These are phyloP conservation scores for Pilobolus umbonatus DNA, from an alignment of 192 early-diverging fungal species.

Conservation along the genomic window DNA sequence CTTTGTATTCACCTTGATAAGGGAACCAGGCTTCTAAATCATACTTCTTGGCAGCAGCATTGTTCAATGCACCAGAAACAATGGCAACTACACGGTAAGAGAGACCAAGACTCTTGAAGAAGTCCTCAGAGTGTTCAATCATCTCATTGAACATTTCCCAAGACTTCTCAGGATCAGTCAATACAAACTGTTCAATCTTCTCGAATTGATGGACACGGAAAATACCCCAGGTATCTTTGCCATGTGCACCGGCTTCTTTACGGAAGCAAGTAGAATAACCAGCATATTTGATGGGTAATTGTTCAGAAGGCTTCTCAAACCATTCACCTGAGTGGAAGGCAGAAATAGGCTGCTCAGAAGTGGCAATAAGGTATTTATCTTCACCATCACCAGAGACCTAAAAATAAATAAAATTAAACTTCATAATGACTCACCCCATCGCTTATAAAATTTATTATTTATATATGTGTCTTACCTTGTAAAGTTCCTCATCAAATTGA, in stretches of 20 bases:
- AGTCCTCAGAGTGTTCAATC: conserved; percentile 87
- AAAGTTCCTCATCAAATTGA: conserved; percentile 98
- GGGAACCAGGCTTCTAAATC: conserved; percentile 99
- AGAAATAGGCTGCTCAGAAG: conserved; percentile 97
- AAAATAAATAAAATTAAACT: neutral
- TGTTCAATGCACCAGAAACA: conserved; percentile 96
- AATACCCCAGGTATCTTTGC: conserved; percentile 97
- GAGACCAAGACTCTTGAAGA: conserved; percentile 91
- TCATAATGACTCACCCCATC: neutral
- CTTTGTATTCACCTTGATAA: conserved; percentile 96
- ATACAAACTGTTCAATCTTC: conserved; percentile 98
- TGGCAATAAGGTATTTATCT: conserved; percentile 98
- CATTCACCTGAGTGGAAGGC: conserved; percentile 95
- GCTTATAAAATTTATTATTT: neutral
- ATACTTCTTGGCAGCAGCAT: conserved; percentile 99
- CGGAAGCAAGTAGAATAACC: conserved; percentile 99
- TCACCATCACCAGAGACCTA: conserved; percentile 68
- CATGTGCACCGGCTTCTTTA: conserved; percentile 97
- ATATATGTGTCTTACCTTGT: conserved; percentile 60
- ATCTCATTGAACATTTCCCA: conserved; percentile 99
- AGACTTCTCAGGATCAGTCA: conserved; percentile 94
- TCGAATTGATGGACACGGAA: conserved; percentile 99
- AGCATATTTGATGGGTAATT: conserved; percentile 91
- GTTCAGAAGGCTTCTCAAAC: conserved; percentile 87
- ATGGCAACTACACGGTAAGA: conserved; percentile 95